Evolutionary conservation across 2,329 filamentous ascomycete genomes (phyloP).

Genomic region (Neofusicoccum parvum): DNA sequence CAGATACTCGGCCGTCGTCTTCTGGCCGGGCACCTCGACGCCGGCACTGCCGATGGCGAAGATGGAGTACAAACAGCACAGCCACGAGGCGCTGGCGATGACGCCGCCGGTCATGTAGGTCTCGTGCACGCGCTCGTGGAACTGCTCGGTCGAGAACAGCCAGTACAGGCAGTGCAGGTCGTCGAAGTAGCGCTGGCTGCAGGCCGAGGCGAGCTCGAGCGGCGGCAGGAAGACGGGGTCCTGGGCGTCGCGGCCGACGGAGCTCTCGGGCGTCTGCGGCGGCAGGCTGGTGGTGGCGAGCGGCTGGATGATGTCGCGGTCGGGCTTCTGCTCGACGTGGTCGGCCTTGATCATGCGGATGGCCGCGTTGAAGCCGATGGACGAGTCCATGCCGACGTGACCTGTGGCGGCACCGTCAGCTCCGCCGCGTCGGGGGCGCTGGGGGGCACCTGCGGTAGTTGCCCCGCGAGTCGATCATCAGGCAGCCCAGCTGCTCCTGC

Average conservation of each 20-base stretch:
- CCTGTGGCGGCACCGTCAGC: slow-evolving; percentile 24
- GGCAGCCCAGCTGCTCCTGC: slow-evolving; percentile 39
- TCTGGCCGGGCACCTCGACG: slow-evolving; percentile 26
- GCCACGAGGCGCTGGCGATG: slow-evolving; percentile 34
- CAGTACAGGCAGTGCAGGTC: slow-evolving; percentile 41
- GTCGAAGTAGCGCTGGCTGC: slow-evolving; percentile 37
- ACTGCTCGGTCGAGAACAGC: slow-evolving; percentile 38
- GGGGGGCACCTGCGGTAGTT: slow-evolving; percentile 30
- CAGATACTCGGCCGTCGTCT: slow-evolving; percentile 37
- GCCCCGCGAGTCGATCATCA: slow-evolving; percentile 41
- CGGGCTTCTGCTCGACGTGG: slow-evolving; percentile 23
- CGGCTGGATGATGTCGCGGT: slow-evolving; percentile 32
- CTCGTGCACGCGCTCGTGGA: slow-evolving; percentile 35
- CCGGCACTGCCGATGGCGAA: slow-evolving; percentile 35
- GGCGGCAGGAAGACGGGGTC: slow-evolving; percentile 35
- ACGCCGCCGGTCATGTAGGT: slow-evolving; percentile 33
- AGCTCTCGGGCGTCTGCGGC: slow-evolving; percentile 24
- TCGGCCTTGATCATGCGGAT: slow-evolving; percentile 34
- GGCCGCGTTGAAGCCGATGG: slow-evolving; percentile 42
- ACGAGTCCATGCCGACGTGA: slow-evolving; percentile 40
- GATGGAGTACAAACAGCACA: slow-evolving; percentile 40
- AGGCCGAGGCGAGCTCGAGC: slow-evolving; percentile 33
- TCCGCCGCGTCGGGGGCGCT: neutral
- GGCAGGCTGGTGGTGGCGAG: slow-evolving; percentile 37
- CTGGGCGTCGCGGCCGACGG: slow-evolving; percentile 21